A percentile compares a stretch with the other conserved stretches of the same genome.
These are phyloP conservation scores for Russula virescens DNA, from an alignment of 768 basidiomycete genomes.

Conservation along the genomic window DNA sequence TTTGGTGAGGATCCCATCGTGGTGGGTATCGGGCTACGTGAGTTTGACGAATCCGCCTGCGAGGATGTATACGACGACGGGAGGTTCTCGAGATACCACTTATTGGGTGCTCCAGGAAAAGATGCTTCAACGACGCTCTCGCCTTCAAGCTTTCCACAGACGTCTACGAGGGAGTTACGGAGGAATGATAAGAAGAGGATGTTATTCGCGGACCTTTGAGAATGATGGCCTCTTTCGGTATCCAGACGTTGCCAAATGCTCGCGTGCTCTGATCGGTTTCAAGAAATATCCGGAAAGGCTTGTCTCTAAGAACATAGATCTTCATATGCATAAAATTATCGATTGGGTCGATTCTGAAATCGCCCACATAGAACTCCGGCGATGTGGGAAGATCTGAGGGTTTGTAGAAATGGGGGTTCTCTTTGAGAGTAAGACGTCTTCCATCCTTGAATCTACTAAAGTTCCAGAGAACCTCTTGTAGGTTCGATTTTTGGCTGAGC, in stretches of 20 bases:
- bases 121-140: neutral
- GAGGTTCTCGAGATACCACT: neutral
- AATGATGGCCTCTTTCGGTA: neutral
- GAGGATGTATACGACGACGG: neutral
- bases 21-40: neutral
- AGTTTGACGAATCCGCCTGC: neutral
- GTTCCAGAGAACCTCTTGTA: conserved; percentile 5
- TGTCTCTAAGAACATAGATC: conserved; percentile 7
- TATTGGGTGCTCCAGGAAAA: neutral
- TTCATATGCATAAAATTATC: neutral
- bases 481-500: neutral
- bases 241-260: conserved; percentile 3
- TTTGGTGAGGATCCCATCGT: neutral
- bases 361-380: neutral
- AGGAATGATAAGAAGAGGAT: neutral
- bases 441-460: neutral
- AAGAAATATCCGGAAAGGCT: conserved; percentile 2
- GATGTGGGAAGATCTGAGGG: neutral
- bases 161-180: neutral
- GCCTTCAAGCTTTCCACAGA: conserved; percentile 3
- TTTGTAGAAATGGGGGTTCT: conserved; percentile 16
- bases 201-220: neutral
- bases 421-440: conserved; percentile 1
- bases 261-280: neutral
- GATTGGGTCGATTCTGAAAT: neutral